Percentiles rank a stretch among this genome's conserved stretches.
Evolutionary conservation across 176 grass and related monocot species (phyloP).

Genomic region (sorghum (Sorghum bicolor)): Sorghum_bicolor_NCBIv3 NC_012872.2:60337001-60337500

Average conservation of each 20-base stretch:
- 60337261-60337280: background rate
- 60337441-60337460: background rate
- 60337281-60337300: background rate
- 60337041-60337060: background rate
- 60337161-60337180: background rate
- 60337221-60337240: background rate
- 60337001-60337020: conserved; percentile 76
- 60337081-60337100: conserved; percentile 10
- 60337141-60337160: background rate
- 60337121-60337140: background rate
- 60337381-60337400: background rate
- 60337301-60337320: background rate
- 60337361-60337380: background rate
- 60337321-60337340: background rate
- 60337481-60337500: background rate
- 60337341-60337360: too few species aligned
- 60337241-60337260: background rate
- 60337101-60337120: background rate
- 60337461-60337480: background rate
- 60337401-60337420: background rate
- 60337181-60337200: background rate
- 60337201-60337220: background rate
- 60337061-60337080: background rate
- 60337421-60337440: background rate
- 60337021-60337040: conserved; percentile 86